phyloP scores from a whole-genome alignment of 805 yeast species.

The Teunomyces funiuensis region DNA sequence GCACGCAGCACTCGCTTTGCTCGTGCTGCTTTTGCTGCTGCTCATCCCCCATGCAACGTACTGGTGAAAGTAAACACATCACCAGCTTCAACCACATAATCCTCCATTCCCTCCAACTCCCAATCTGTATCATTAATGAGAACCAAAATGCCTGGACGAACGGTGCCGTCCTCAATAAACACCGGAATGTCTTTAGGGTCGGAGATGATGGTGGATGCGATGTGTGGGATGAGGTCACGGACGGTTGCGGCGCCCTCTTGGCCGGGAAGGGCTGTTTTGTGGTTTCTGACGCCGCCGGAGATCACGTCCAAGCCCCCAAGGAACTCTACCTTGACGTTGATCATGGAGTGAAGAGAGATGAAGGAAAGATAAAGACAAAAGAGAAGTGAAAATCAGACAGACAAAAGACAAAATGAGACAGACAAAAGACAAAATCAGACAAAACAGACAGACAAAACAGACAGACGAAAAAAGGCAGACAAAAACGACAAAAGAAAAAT shows the following conservation, averaged over 20 bases:
- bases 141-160: constrained; percentile 91
- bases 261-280: constrained; percentile 46
- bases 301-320: constrained; percentile 84
- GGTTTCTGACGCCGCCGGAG: constrained; percentile 58
- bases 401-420: neutral
- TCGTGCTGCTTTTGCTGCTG: no score
- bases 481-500: neutral
- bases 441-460: no score
- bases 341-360: neutral
- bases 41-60: constrained; percentile 89
- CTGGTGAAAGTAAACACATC: constrained; percentile 87
- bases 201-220: constrained; percentile 54
- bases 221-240: constrained; percentile 56
- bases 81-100: constrained; percentile 69
- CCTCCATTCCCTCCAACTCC: constrained; percentile 91
- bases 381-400: neutral
- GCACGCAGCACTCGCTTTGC: no score
- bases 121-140: constrained; percentile 93
- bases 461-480: neutral
- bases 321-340: constrained; percentile 43
- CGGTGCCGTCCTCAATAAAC: constrained; percentile 76
- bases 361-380: neutral
- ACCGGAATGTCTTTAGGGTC: constrained; percentile 66
- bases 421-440: neutral
- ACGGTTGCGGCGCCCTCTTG: constrained; percentile 42